Conservation (phyloP, 2,329 filamentous ascomycete genomes). For the Sporothrix luriei region DNA sequence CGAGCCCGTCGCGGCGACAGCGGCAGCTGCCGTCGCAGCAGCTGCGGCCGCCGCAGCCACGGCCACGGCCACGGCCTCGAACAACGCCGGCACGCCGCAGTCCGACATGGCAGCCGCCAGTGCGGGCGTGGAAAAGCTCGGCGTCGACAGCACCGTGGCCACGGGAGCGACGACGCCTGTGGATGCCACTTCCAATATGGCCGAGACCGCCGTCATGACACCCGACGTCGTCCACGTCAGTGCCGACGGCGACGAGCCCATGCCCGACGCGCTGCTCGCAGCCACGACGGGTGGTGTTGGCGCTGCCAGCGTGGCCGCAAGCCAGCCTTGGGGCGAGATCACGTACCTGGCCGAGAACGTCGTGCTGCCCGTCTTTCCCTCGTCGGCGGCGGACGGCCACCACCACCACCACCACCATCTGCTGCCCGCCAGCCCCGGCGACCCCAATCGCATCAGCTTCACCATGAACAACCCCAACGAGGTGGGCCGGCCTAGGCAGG, state of each 20-base stretch:
- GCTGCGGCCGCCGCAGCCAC: slow-evolving; percentile 20
- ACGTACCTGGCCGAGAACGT: slow-evolving; percentile 50
- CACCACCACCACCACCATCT: slow-evolving; percentile 28
- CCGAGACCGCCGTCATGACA: slow-evolving; percentile 31
- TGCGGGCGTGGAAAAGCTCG: slow-evolving; percentile 17
- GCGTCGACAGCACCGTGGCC: slow-evolving; percentile 6
- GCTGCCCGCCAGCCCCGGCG: slow-evolving; percentile 25
- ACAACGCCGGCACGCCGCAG: slow-evolving; percentile 14
- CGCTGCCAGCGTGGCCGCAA: slow-evolving; percentile 36
- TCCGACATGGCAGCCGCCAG: slow-evolving; percentile 31
- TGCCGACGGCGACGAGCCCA: slow-evolving; percentile 30
- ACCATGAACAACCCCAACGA: slow-evolving; percentile 58
- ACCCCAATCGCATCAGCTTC: slow-evolving; percentile 52
- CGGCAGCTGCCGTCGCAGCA: slow-evolving; percentile 7
- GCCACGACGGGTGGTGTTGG: slow-evolving; percentile 21
- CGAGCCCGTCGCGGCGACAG: slow-evolving; percentile 34
- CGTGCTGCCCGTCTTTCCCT: slow-evolving; percentile 39
- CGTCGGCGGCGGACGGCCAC: background rate
- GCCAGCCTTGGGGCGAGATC: slow-evolving; percentile 58
- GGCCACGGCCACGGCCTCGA: background rate
- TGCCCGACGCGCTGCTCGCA: slow-evolving; percentile 20
- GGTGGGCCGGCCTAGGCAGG: slow-evolving; percentile 50
- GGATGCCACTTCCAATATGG: slow-evolving; percentile 7
- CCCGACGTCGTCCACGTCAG: slow-evolving; percentile 18
- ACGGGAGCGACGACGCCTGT: background rate